These are phyloP conservation scores for Geoglossum glabrum DNA, from an alignment of 495 filamentous ascomycete genomes.

Conservation along the genomic window DNA sequence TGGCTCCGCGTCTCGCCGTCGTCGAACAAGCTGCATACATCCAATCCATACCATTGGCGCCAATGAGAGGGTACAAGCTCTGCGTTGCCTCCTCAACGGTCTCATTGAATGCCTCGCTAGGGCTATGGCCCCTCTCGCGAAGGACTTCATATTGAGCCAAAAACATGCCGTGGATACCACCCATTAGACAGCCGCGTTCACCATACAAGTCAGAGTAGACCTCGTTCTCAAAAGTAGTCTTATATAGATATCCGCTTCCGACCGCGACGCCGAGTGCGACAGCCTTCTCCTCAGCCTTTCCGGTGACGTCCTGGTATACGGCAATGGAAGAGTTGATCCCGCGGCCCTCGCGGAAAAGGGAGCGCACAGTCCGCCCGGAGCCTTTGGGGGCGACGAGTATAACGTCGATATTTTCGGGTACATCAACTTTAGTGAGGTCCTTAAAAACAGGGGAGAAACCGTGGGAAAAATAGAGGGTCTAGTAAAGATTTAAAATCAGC, in stretches of 20 bases:
- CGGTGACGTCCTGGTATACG: conserved; percentile 96
- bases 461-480: conserved; percentile 99
- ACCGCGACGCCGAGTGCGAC: conserved; percentile 91
- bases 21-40: conserved; percentile 99
- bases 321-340: conserved; percentile 99
- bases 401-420: conserved; percentile 86
- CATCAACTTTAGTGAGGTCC: conserved; percentile 94
- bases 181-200: conserved; percentile 99
- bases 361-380: conserved; percentile 92
- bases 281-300: conserved; percentile 95
- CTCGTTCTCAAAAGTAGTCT: conserved; percentile 99
- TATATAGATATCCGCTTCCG: conserved; percentile 94
- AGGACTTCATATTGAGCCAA: conserved; percentile 99
- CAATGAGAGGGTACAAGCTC: conserved; percentile 91
- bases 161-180: conserved; percentile 99
- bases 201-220: conserved; percentile 98
- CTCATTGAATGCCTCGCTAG: conserved; percentile 99
- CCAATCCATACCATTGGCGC: conserved; percentile 96
- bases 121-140: conserved; percentile 90
- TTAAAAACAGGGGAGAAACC: conserved; percentile 99
- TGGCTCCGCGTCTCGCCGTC: conserved; percentile 91
- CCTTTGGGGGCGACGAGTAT: conserved; percentile 99
- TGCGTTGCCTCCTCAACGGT: conserved; percentile 98
- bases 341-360: conserved; percentile 91
- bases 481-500: conserved; percentile 9